Base-by-base conservation (phyloP, 129 eudicot genomes). In the Pittosporum tobira region DNA sequence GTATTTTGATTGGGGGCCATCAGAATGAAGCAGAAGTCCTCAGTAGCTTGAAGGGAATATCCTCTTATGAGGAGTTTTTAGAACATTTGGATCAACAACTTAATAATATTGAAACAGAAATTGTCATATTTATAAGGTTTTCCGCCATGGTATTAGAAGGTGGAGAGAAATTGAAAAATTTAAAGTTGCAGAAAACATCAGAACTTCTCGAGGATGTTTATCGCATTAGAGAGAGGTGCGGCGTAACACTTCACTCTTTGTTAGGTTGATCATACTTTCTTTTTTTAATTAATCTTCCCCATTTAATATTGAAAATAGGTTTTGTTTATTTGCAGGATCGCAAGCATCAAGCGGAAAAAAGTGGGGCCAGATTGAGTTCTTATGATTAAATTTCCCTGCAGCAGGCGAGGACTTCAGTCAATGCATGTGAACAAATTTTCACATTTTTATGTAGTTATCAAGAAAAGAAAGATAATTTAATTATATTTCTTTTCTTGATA, bases 211-310 rank as follows among this genome's bases (percentile, higher is more conserved):
- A 78, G 61, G 71, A 64, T 22, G 71, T 90, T 65, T 70, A 62
- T 66, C 73, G 55, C 42, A 61, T 77, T 71, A 80, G 95, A 80
- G 59, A 48, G 59, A 90, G 97, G 95, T 90, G 77, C 25, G 19
- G 28, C 6, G 19, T 24, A 42, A 20, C 44, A 4, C 23, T 36
- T 52, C 16, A 34, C 27, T 13, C 57, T n/a, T 12, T 46, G 26
- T 71, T 7, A 34, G 12, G 18, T 36, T 36, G 5, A 3, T 51
- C 6, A 18, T 61, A 24, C 40, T n/a, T 37, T 10, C 40, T n/a
- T 37, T 10, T 22, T 27, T 31, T 5, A 16, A 0, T 23, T 44
- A 4, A 36, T 47, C 55, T 30, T 74, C 50, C 2, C 9, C 30
- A 26, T 63, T 47, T 54, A 30, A 12, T 12, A 30, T 21, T 66